Conservation (phyloP, 2,329 filamentous ascomycete species). For the Clonostachys sp. region DNA sequence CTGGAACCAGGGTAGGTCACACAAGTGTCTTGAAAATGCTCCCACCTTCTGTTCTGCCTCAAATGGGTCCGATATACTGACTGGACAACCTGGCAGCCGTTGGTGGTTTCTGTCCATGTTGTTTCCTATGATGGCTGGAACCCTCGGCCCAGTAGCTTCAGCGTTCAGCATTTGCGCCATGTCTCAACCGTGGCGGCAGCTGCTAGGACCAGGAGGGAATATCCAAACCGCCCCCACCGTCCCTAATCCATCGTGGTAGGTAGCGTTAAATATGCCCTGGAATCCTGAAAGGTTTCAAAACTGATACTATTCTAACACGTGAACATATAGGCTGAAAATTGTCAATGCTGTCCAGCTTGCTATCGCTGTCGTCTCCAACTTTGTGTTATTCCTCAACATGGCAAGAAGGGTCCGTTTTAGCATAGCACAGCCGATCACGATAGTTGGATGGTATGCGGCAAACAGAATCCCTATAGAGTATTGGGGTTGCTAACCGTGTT, state of each 20-base stretch:
- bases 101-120: conserved; percentile 63
- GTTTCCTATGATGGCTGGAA: conserved; percentile 77
- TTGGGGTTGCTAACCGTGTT: not conserved
- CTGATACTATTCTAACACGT: not conserved
- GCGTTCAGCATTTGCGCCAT: conserved; percentile 83
- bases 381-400: conserved; percentile 85
- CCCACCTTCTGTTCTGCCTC: not conserved
- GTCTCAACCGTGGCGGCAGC: conserved; percentile 73
- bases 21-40: too few species aligned
- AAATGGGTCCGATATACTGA: not conserved
- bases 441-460: conserved; percentile 67
- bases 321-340: conserved; percentile 52
- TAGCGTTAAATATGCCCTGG: not conserved
- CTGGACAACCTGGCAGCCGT: conserved; percentile 29
- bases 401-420: conserved; percentile 74
- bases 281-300: not conserved
- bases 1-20: conserved; percentile 35
- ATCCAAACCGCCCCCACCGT: conserved; percentile 47
- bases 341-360: conserved; percentile 76
- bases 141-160: conserved; percentile 80
- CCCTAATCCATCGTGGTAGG: conserved; percentile 66
- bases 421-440: conserved; percentile 78
- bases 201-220: conserved; percentile 38
- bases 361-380: conserved; percentile 73
- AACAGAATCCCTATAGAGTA: conserved; percentile 44